Evolutionary conservation across 2,329 filamentous ascomycete species (phyloP).

Genomic region (Ustulina deusta): DNA sequence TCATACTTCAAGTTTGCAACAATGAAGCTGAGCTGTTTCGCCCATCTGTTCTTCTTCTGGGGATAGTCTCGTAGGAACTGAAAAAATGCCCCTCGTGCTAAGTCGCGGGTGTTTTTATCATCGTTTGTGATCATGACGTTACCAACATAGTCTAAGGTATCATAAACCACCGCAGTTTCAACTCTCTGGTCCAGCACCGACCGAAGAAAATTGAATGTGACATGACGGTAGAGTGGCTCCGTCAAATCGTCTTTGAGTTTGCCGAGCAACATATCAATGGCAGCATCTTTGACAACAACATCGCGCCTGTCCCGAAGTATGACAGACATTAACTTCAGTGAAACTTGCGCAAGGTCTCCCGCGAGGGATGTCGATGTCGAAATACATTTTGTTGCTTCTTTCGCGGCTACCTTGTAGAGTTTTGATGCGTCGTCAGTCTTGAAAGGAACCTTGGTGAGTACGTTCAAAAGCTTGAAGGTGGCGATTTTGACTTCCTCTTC

Average conservation of each 20-base stretch:
- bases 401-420: constrained; percentile 80
- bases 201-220: constrained; percentile 94
- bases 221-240: constrained; percentile 89
- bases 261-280: constrained; percentile 84
- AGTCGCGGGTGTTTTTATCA: constrained; percentile 85
- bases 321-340: constrained; percentile 87
- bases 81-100: constrained; percentile 89
- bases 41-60: constrained; percentile 88
- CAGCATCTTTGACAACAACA: constrained; percentile 81
- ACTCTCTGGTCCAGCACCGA: constrained; percentile 87
- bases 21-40: constrained; percentile 89
- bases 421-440: constrained; percentile 73
- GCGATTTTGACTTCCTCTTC: constrained; percentile 95
- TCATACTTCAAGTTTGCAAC: constrained; percentile 92
- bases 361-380: constrained; percentile 81
- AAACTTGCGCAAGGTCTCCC: constrained; percentile 86
- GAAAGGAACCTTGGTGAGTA: constrained; percentile 87
- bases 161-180: constrained; percentile 88
- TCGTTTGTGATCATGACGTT: constrained; percentile 97
- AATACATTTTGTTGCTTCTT: constrained; percentile 85
- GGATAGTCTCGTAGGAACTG: constrained; percentile 96
- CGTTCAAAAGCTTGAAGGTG: constrained; percentile 84
- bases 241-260: constrained; percentile 90
- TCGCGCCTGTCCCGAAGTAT: constrained; percentile 84
- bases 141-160: constrained; percentile 88